Evolutionary conservation across 345 rosid genomes (phyloP), one percentile per base, ranked within the genome.

Genomic region (Moricandia arvensis): DNA sequence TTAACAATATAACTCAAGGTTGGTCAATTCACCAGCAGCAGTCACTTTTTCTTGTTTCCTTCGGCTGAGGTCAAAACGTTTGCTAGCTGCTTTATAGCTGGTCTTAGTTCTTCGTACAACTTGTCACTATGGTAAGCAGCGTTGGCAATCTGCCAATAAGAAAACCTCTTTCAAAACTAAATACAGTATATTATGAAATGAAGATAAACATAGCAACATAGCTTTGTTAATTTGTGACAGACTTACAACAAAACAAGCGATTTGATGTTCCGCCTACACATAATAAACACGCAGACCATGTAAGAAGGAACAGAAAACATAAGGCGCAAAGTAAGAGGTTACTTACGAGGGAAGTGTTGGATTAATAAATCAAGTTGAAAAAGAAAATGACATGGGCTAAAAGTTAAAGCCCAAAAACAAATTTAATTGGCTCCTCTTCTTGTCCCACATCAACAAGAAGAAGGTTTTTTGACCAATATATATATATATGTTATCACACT

Each of bases 11-110:
- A 9, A 21, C 24, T 21, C 97, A 27, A 95, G 99, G 82, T 95
- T 95, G 79, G 97, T 92, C 38, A 95, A 73, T 24, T 97, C 99
- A 68, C 97, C 97, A 4, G 97, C 99, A 64, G 97, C 96, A 81
- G 92, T 95, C 71, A 92, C 97, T 82, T 88, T 95, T 24, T 94
- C 84, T 94, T 94, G 85, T 91, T 97, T 82, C 88, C 99, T 77
- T 90, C 96, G 2, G 84, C 83, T n/a, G 96, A 84, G 72, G 90
- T 82, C 79, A 94, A 76, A 66, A 94, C 78, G 35, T 86, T 87
- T 64, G 90, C 89, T 33, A 94, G 80, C 68, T 86, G 92, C 71
- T 96, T 92, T 80, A 92, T 95, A 26, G 97, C 88, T 77, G 87
- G 82, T 85, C 90, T 84, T 29, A 94, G 87, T 76, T 90, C 95